These are phyloP conservation scores for Prunus dulcis DNA, from an alignment of 306 rosid species.

Conservation along the genomic window DNA sequence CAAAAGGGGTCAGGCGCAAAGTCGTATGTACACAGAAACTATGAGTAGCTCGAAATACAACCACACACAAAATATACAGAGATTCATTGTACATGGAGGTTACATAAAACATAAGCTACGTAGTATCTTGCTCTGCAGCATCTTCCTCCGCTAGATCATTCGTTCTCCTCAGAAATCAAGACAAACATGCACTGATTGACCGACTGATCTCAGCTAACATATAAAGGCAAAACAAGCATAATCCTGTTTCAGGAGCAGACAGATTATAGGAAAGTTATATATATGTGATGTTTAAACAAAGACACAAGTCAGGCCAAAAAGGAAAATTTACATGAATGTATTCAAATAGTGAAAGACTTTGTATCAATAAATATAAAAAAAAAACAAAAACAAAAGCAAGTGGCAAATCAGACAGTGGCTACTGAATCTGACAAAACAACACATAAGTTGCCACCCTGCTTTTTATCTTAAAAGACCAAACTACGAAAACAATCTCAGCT, in stretches of 20 bases:
- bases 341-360: too few species aligned
- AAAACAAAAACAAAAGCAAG: background rate
- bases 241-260: slow-evolving; percentile 40
- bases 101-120: slow-evolving; percentile 33
- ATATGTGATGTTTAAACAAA: background rate
- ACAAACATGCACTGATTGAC: slow-evolving; percentile 38
- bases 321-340: background rate
- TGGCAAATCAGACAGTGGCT: background rate
- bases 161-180: slow-evolving; percentile 54
- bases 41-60: background rate
- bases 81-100: background rate
- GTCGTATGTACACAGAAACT: background rate
- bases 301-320: background rate
- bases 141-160: slow-evolving; percentile 39
- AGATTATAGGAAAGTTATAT: background rate
- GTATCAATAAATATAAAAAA: background rate
- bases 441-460: background rate
- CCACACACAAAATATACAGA: background rate
- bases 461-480: background rate
- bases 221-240: slow-evolving; percentile 82
- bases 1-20: background rate
- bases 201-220: slow-evolving; percentile 58
- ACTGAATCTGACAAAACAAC: background rate
- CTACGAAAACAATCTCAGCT: background rate
- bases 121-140: slow-evolving; percentile 39